Evolutionary conservation across 192 early-diverging fungal genomes (phyloP).

Genomic region (Pilobolus umbonatus): DNA sequence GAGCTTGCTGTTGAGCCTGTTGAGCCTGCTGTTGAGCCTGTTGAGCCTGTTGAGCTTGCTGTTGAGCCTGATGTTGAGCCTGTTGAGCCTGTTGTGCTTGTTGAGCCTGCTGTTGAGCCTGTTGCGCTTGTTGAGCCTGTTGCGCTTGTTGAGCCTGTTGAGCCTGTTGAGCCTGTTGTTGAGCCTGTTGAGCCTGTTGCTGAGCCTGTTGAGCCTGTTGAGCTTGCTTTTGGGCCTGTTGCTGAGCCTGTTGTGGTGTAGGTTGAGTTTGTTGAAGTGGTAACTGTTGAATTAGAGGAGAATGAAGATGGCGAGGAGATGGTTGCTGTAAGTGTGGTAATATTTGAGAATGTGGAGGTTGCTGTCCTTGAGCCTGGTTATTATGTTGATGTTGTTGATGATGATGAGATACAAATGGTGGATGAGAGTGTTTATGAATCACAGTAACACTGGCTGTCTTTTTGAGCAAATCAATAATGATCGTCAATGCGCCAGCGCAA

Average conservation of each 20-base stretch:
- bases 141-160: not conserved
- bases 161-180: not conserved
- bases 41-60: not conserved
- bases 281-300: not conserved
- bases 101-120: not conserved
- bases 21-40: not conserved
- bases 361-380: not conserved
- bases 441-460: constrained; percentile 27
- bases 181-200: not conserved
- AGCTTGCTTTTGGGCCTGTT: not conserved
- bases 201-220: not conserved
- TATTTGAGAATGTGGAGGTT: not conserved
- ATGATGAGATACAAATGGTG: constrained; percentile 23
- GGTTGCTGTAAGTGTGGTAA: not conserved
- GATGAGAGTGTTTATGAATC: constrained; percentile 31
- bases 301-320: not conserved
- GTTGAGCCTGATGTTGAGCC: not conserved
- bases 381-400: constrained; percentile 15
- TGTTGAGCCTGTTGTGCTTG: too few relatives aligned
- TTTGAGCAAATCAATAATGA: constrained; percentile 33
- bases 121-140: not conserved
- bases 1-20: not conserved
- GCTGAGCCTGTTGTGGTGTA: not conserved
- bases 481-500: constrained; percentile 30
- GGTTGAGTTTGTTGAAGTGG: not conserved